phyloP scores from a whole-genome alignment of 306 rosid species.

The Fagus sylvatica region DNA sequence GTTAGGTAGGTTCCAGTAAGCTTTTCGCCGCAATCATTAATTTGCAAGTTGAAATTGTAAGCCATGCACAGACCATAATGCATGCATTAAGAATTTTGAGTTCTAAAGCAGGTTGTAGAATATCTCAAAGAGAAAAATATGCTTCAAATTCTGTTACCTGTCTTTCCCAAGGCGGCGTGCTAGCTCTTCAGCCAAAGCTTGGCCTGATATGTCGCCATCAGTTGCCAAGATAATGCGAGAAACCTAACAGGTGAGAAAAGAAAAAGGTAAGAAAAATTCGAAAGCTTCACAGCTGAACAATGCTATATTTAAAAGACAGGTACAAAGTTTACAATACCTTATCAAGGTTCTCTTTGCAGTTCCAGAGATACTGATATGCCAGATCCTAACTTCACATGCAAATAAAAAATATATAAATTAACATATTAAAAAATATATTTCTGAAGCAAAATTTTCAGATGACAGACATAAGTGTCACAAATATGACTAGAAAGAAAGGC shows the following conservation, averaged over 20 bases:
- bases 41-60: neutral
- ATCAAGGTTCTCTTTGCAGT: constrained; percentile 68
- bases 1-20: neutral
- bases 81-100: neutral
- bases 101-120: neutral
- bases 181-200: constrained; percentile 51
- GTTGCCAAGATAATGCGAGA: constrained; percentile 53
- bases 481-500: neutral
- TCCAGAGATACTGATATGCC: constrained; percentile 75
- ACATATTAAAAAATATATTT: neutral
- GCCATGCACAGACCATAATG: neutral
- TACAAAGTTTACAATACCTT: constrained; percentile 45
- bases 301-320: constrained; percentile 14
- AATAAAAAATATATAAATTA: constrained; percentile 17
- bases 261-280: neutral
- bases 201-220: constrained; percentile 46
- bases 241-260: constrained; percentile 27
- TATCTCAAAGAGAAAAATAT: neutral
- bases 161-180: constrained; percentile 53
- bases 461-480: neutral
- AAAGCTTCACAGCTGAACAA: neutral
- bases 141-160: constrained; percentile 23
- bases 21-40: neutral
- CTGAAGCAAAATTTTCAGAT: neutral
- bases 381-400: constrained; percentile 60